These are phyloP conservation scores for Colletotrichum cereale DNA, from an alignment of 2,329 filamentous ascomycete species.

Conservation along the genomic window DNA sequence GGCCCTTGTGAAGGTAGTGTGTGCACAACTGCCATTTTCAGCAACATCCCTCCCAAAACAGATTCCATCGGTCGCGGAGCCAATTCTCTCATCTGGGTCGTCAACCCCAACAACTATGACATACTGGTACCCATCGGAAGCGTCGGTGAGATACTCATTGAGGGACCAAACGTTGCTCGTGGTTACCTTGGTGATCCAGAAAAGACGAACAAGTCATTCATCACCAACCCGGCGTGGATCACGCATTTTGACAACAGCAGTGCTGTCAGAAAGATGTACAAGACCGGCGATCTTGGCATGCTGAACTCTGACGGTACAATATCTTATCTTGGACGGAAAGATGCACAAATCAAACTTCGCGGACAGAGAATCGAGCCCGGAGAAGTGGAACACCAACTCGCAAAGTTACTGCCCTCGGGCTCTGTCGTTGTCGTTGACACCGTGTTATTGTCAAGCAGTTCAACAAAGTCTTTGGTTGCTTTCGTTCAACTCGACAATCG, in stretches of 20 bases:
- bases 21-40: constrained; percentile 32
- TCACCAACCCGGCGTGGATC: constrained; percentile 22
- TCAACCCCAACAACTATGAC: constrained; percentile 43
- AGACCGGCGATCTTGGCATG: constrained; percentile 37
- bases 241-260: neutral
- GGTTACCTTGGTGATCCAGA: constrained; percentile 38
- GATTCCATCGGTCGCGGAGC: constrained; percentile 28
- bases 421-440: constrained; percentile 25
- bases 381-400: constrained; percentile 48
- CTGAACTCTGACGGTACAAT: constrained; percentile 26
- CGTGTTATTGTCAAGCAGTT: neutral
- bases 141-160: constrained; percentile 47
- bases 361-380: constrained; percentile 50
- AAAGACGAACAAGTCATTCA: constrained; percentile 14
- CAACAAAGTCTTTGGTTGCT: constrained; percentile 24
- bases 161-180: constrained; percentile 44
- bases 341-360: constrained; percentile 50
- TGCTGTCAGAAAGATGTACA: constrained; percentile 26
- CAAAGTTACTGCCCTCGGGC: neutral
- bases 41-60: neutral
- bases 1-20: constrained; percentile 35
- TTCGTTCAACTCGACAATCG: constrained; percentile 18
- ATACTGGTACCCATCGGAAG: constrained; percentile 44
- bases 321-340: constrained; percentile 44
- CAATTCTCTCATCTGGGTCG: constrained; percentile 44